phyloP scores from a whole-genome alignment of 805 yeast genomes.

The Kazachstania martiniae region DNA sequence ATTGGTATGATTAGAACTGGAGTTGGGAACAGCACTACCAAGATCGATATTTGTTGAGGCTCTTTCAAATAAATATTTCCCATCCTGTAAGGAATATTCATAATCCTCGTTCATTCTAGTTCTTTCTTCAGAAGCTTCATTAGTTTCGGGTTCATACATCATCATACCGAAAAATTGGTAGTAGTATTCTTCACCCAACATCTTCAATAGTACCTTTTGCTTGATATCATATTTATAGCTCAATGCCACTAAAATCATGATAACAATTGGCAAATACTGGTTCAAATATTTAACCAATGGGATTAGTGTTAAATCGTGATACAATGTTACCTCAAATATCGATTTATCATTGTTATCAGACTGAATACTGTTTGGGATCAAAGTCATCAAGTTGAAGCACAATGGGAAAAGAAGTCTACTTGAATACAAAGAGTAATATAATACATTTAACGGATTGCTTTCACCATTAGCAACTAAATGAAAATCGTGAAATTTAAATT shows the following conservation, averaged over 20 bases:
- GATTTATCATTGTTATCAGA: conserved; percentile 8
- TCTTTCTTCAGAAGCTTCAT: neutral
- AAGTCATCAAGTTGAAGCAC: conserved; percentile 25
- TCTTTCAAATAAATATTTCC: conserved; percentile 24
- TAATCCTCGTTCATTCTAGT: conserved; percentile 34
- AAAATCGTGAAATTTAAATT: conserved; percentile 23
- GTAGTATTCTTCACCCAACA: conserved; percentile 26
- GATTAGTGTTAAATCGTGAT: conserved; percentile 20
- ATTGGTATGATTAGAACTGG: no score
- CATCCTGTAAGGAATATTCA: conserved; percentile 27
- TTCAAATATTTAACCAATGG: conserved; percentile 22
- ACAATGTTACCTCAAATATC: conserved; percentile 18
- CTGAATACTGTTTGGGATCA: conserved; percentile 12
- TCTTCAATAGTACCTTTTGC: conserved; percentile 18
- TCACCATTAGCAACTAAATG: conserved; percentile 26
- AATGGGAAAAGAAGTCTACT: conserved; percentile 26
- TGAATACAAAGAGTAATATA: conserved; percentile 25
- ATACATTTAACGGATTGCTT: conserved; percentile 25
- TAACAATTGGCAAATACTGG: conserved; percentile 19
- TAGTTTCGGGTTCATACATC: conserved; percentile 15
- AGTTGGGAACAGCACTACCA: no score
- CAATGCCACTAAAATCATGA: conserved; percentile 17
- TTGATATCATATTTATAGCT: conserved; percentile 22
- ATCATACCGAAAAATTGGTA: conserved; percentile 27
- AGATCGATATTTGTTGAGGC: conserved; percentile 17